A percentile compares a stretch with the other conserved stretches of the same genome.
Conservation (phyloP, 1,284 basidiomycete genomes). For the Sanguinoderma infundibulare region DNA sequence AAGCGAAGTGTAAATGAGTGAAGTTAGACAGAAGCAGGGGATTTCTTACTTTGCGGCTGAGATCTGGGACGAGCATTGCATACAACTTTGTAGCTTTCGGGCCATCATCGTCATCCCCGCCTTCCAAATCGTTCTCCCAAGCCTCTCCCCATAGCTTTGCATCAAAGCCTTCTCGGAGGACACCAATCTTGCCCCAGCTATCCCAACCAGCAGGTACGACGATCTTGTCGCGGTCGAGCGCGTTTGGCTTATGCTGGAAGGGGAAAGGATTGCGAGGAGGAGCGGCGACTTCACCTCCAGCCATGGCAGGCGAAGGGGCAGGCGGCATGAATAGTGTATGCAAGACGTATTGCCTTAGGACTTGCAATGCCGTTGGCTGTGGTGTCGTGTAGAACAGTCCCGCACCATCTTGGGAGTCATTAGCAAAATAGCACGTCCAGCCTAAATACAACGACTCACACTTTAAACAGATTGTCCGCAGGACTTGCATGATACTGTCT, state of each 20-base stretch:
- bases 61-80: constrained; percentile 68
- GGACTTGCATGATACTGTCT: constrained; percentile 93
- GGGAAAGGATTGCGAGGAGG: constrained; percentile 80
- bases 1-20: too few relatives aligned
- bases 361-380: constrained; percentile 77
- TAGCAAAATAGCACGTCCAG: not conserved
- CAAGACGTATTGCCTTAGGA: constrained; percentile 85
- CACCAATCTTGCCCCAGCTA: constrained; percentile 94
- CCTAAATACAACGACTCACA: constrained; percentile 57
- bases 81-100: constrained; percentile 64
- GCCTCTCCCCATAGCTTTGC: constrained; percentile 80
- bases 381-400: constrained; percentile 91
- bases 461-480: constrained; percentile 90
- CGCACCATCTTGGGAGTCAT: constrained; percentile 75
- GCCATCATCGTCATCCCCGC: constrained; percentile 41
- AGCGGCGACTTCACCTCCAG: constrained; percentile 52
- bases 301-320: constrained; percentile 59
- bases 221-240: constrained; percentile 90
- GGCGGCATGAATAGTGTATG: constrained; percentile 86
- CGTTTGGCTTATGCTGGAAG: constrained; percentile 87
- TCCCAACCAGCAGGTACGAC: constrained; percentile 97
- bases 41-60: constrained; percentile 64
- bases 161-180: constrained; percentile 92
- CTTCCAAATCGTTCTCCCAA: constrained; percentile 76
- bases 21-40: too few relatives aligned